Evolutionary conservation across 2,329 filamentous ascomycete species (phyloP).

Genomic region (Thelonectria rubi): DNA sequence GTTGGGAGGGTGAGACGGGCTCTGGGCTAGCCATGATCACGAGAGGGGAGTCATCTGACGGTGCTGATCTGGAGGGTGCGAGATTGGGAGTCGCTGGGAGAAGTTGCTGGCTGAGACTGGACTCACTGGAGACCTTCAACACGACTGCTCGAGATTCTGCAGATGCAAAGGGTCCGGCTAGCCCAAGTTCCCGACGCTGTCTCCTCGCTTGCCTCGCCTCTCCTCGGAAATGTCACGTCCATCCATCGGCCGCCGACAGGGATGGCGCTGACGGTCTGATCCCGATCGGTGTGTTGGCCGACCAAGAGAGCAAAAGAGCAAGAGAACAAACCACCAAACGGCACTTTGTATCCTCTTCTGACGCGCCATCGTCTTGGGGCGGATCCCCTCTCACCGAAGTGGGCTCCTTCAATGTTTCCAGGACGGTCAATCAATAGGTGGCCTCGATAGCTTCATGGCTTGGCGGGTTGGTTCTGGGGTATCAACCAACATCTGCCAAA

Average conservation of each 20-base stretch:
- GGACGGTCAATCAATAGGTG: conserved; percentile 12
- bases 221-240: conserved; percentile 30
- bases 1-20: conserved; percentile 3
- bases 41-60: neutral
- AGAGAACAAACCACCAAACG: conserved; percentile 1
- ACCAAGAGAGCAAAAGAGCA: conserved; percentile 6
- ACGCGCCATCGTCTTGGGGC: conserved; percentile 21
- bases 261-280: conserved; percentile 30
- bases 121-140: neutral
- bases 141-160: conserved; percentile 12
- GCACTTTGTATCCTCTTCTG: conserved; percentile 20
- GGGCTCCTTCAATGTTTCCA: conserved; percentile 18
- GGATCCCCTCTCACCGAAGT: conserved; percentile 13
- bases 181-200: conserved; percentile 23
- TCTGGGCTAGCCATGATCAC: neutral
- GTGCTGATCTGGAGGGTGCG: neutral
- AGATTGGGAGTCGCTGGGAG: neutral
- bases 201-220: neutral
- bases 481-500: conserved; percentile 20
- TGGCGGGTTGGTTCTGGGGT: conserved; percentile 31
- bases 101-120: neutral
- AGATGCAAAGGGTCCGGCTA: conserved; percentile 16
- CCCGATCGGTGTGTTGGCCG: conserved; percentile 20
- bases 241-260: conserved; percentile 26
- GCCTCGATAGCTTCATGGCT: conserved; percentile 23